These are phyloP conservation scores for Phytophthora palmivora DNA, from an alignment of 352 stramenopile species.

Conservation along the genomic window DNA sequence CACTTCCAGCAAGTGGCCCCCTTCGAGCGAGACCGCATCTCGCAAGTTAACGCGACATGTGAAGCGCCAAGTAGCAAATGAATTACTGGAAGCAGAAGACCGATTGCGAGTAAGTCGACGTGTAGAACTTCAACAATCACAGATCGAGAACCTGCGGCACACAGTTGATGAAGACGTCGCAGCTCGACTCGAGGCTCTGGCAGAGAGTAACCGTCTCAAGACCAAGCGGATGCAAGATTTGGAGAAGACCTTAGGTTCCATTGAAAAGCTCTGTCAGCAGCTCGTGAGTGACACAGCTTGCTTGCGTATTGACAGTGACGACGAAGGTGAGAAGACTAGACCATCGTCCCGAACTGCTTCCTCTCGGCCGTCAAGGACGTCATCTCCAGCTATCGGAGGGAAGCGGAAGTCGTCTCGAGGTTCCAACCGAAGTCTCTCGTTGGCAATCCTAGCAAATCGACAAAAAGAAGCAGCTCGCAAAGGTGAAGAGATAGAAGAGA, in stretches of 20 bases:
- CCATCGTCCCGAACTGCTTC: conserved; percentile 12
- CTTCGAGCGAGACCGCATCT: conserved; percentile 31
- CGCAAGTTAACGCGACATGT: conserved; percentile 60
- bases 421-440: conserved; percentile 36
- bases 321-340: conserved; percentile 14
- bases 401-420: conserved; percentile 15
- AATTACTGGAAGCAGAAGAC: conserved; percentile 34
- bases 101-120: conserved; percentile 34
- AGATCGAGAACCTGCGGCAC: conserved; percentile 49
- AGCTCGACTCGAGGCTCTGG: conserved; percentile 47
- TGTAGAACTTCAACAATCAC: conserved; percentile 54
- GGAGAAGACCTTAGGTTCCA: conserved; percentile 61
- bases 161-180: conserved; percentile 57
- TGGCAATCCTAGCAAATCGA: conserved; percentile 42
- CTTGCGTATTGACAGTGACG: conserved; percentile 40
- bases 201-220: conserved; percentile 69
- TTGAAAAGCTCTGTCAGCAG: conserved; percentile 73
- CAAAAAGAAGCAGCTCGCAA: conserved; percentile 41
- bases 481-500: conserved; percentile 11
- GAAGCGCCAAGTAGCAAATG: conserved; percentile 45
- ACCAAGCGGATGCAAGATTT: conserved; percentile 63
- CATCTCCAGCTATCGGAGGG: conserved; percentile 9
- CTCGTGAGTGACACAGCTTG: conserved; percentile 62
- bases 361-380: conserved; percentile 9
- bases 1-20: conserved; percentile 3